A percentile compares a stretch with the other conserved stretches of the same genome.
Evolutionary conservation across 441 rosid species (phyloP).

Genomic region (Syzygium syzygioides): DNA sequence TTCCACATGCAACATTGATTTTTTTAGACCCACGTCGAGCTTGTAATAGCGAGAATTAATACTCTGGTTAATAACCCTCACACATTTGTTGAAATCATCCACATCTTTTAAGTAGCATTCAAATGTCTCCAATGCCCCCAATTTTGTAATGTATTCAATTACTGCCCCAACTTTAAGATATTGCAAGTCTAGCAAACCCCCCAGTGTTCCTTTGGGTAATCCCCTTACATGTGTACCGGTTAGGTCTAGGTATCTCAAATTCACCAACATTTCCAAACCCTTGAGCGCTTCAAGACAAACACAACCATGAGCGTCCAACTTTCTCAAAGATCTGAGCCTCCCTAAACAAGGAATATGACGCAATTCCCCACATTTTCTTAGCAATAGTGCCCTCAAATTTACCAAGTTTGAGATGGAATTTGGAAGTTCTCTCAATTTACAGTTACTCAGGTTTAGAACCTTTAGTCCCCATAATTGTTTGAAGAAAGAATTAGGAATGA

Average conservation of each 20-base stretch:
- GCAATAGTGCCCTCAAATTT: background rate
- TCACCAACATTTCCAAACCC: background rate
- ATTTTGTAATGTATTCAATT: no score
- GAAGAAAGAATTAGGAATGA: background rate
- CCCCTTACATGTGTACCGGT: accelerated
- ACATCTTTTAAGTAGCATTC: no score
- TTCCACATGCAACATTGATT: no score
- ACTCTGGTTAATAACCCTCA: no score
- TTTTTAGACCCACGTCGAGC: no score
- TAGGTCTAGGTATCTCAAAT: background rate
- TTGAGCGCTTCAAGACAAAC: accelerated
- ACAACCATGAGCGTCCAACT: accelerated
- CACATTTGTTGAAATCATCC: no score
- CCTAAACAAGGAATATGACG: accelerated
- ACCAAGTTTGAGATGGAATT: background rate
- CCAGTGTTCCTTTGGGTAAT: accelerated
- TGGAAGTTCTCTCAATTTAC: accelerated
- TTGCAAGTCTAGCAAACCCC: background rate
- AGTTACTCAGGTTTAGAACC: background rate
- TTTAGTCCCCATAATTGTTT: accelerated
- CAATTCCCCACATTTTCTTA: accelerated
- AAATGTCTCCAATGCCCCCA: no score
- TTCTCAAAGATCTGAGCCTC: background rate
- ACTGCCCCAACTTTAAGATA: accelerated
- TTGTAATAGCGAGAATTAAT: no score